Conservation (phyloP, 768 basidiomycete genomes). For the Hypholoma sublateritium region DNA sequence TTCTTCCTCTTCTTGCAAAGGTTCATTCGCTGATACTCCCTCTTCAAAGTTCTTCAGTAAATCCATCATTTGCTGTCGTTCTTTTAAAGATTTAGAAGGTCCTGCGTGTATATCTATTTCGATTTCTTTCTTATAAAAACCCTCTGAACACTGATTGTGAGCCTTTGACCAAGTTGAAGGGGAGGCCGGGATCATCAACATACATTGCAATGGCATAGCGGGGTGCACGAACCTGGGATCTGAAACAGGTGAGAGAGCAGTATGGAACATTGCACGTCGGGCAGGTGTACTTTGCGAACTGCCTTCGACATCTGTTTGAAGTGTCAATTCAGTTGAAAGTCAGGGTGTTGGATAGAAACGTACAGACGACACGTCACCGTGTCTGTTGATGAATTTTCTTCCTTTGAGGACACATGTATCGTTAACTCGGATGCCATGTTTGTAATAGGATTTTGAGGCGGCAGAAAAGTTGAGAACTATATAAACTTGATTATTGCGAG, state of each 20-base stretch:
- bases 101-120: constrained; percentile 58
- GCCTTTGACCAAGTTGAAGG: constrained; percentile 28
- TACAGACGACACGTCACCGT: constrained; percentile 46
- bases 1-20: constrained; percentile 23
- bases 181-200: constrained; percentile 2
- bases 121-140: constrained; percentile 77
- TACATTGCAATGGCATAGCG: background rate
- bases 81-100: constrained; percentile 54
- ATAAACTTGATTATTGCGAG: background rate
- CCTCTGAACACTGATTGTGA: constrained; percentile 78
- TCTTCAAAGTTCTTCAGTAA: constrained; percentile 75
- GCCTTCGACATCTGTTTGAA: constrained; percentile 63
- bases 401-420: background rate
- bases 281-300: constrained; percentile 80
- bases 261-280: constrained; percentile 80
- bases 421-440: background rate
- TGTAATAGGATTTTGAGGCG: background rate
- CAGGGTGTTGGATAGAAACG: constrained; percentile 10
- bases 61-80: constrained; percentile 66
- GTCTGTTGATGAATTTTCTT: constrained; percentile 14
- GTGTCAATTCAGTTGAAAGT: background rate
- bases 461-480: background rate
- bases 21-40: constrained; percentile 38
- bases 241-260: constrained; percentile 80
- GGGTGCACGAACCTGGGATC: constrained; percentile 53